Evolutionary conservation across 306 rosid genomes (phyloP), one percentile per base, ranked within the genome.

Genomic region (Biancaea sappan): DNA sequence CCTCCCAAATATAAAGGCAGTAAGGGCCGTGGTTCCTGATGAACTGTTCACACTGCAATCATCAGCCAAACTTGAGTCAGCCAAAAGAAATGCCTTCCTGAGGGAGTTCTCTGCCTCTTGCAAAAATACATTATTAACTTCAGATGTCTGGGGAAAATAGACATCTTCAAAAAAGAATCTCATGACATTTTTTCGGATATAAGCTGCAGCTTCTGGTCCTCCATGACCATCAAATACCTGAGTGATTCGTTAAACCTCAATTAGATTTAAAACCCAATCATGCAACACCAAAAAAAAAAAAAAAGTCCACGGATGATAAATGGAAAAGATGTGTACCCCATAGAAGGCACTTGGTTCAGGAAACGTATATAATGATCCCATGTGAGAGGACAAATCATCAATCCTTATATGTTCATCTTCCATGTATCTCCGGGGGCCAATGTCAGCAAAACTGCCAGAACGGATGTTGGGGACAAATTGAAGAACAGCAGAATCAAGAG

Each of bases 181-280:
- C 61, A 86, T 81, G 1, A 89, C 91, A 81, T 95, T 87, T 81
- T 88, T 88, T 67, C 81, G 83, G 18, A 90, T 81, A 77, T 83
- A 95, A 73, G 98, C 89, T 18, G 99, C 95, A 21, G 99, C 99
- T 85, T 95, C 97, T n/a, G 97, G 93, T 81, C 99, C 99, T 84
- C 99, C 99, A 78, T 95, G 99, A 21, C 99, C 99, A 79, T 95
- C 99, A 82, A 95, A 95, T 41, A 95, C 94, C 98, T 94, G 84
- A 60, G 29, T 67, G 6, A 78, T 34, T 65, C 12, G 5, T 52
- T 54, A 47, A 52, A 60, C 38, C 52, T 62, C 75, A 62, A 54
- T 72, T 63, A 86, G 48, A 68, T 66, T 71, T 37, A 41, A 54
- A 73, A 47, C 28, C 41, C 16, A 57, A 72, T 66, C 38, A 34